Evolutionary conservation across 768 basidiomycete species (phyloP).

Genomic region (Mrakia hoshinonis): DNA sequence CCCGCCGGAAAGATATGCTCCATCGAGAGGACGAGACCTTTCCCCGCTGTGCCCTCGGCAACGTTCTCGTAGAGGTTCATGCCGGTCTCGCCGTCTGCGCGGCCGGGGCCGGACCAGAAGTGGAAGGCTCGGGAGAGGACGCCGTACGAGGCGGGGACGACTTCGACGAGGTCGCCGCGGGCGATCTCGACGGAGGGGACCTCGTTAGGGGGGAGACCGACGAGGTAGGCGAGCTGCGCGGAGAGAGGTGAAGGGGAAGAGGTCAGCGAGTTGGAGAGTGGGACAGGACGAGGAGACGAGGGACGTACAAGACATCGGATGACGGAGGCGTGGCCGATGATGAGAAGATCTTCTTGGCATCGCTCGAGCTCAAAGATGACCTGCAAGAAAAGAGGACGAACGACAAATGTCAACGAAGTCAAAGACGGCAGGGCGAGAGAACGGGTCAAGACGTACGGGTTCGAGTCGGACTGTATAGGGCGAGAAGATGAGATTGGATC

Average conservation of each 20-base stretch:
- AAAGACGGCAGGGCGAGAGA: background rate
- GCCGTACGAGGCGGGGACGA: slow-evolving; percentile 48
- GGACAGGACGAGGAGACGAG: background rate
- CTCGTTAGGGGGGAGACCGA: slow-evolving; percentile 83
- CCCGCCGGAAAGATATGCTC: slow-evolving; percentile 33
- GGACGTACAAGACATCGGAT: slow-evolving; percentile 68
- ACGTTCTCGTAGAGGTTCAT: slow-evolving; percentile 43
- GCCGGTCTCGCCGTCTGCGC: slow-evolving; percentile 37
- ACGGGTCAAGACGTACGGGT: slow-evolving; percentile 43
- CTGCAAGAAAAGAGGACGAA: background rate
- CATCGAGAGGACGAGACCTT: slow-evolving; percentile 31
- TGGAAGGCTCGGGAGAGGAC: slow-evolving; percentile 73
- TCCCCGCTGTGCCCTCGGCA: slow-evolving; percentile 40
- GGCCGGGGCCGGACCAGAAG: slow-evolving; percentile 41
- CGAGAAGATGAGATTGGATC: slow-evolving; percentile 28
- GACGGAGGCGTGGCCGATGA: slow-evolving; percentile 65
- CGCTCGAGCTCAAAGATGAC: slow-evolving; percentile 85
- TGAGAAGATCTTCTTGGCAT: slow-evolving; percentile 85
- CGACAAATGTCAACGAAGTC: background rate
- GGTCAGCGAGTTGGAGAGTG: background rate
- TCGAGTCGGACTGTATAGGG: slow-evolving; percentile 72
- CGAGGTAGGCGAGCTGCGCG: slow-evolving; percentile 51
- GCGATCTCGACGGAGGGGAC: slow-evolving; percentile 97
- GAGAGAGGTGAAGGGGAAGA: background rate
- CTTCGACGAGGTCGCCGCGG: slow-evolving; percentile 87